phyloP scores from a whole-genome alignment of 1,139 yeast species.

The Blastobotrys buckinghamii region DNA sequence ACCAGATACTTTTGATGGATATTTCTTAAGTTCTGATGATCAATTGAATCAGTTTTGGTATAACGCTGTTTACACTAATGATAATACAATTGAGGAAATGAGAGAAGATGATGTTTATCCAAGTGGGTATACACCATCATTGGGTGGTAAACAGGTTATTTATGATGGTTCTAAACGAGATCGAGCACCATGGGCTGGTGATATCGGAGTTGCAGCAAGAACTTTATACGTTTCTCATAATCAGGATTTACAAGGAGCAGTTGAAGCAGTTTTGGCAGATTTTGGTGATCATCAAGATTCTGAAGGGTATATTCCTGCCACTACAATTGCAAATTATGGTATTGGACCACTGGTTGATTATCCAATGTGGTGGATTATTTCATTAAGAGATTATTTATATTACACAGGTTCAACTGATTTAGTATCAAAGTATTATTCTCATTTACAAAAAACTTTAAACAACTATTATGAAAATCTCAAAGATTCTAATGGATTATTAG shows the following conservation, averaged over 20 bases:
- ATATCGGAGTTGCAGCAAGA: slow-evolving; percentile 1
- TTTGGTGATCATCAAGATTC: neutral
- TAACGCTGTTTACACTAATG: slow-evolving; percentile 2
- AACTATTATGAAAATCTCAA: neutral
- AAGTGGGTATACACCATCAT: neutral
- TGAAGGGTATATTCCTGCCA: slow-evolving; percentile 1
- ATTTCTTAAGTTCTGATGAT: neutral
- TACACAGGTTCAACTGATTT: neutral
- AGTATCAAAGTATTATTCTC: neutral
- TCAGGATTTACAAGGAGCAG: neutral
- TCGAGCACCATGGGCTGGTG: neutral
- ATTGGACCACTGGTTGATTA: neutral
- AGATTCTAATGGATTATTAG: neutral
- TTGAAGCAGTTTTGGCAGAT: neutral
- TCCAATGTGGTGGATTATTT: slow-evolving; percentile 1
- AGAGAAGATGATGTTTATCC: neutral
- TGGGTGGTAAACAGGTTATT: neutral
- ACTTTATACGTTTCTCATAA: neutral
- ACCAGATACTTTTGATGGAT: neutral
- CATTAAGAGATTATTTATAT: neutral
- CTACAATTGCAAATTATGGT: neutral
- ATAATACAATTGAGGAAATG: neutral
- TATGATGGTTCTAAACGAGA: slow-evolving; percentile 1
- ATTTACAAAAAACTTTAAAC: neutral
- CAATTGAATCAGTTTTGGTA: slow-evolving; percentile 1